Evolutionary conservation across 768 basidiomycete species (phyloP).

Genomic region (Suillus alpinus): DNA sequence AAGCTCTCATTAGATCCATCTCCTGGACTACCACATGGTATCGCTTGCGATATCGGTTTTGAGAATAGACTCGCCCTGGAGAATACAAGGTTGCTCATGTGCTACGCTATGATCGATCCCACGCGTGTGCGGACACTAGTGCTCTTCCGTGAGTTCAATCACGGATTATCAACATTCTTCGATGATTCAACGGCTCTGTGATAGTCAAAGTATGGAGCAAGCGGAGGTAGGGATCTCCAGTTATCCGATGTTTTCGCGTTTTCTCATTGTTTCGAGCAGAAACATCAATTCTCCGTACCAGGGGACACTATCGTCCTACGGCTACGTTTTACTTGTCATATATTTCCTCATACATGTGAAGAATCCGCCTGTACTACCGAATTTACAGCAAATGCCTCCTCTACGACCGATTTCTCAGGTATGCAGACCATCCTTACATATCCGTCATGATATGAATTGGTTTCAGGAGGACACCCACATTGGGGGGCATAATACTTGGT

Average conservation of each 20-base stretch:
- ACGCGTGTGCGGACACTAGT: slow-evolving; percentile 91
- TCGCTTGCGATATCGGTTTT: slow-evolving; percentile 98
- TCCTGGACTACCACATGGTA: slow-evolving; percentile 76
- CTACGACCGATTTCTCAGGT: slow-evolving; percentile 82
- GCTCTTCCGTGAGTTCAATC: slow-evolving; percentile 79
- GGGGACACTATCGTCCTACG: slow-evolving; percentile 95
- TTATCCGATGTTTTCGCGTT: neutral
- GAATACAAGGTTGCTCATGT: slow-evolving; percentile 93
- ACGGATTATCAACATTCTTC: slow-evolving; percentile 8
- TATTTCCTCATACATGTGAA: slow-evolving; percentile 98
- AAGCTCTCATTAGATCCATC: slow-evolving; percentile 92
- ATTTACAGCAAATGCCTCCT: slow-evolving; percentile 93
- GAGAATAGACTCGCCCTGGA: slow-evolving; percentile 96
- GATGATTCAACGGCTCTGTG: slow-evolving; percentile 10
- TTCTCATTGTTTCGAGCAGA: slow-evolving; percentile 35
- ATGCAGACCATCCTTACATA: slow-evolving; percentile 16
- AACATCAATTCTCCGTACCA: slow-evolving; percentile 99
- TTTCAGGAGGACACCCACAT: slow-evolving; percentile 76
- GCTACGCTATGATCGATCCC: slow-evolving; percentile 96
- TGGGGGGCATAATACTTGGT: slow-evolving; percentile 82
- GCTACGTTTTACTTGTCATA: slow-evolving; percentile 96
- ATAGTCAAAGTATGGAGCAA: slow-evolving; percentile 99
- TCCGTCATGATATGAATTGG: slow-evolving; percentile 1
- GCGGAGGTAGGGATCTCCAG: slow-evolving; percentile 53
- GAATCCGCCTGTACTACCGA: slow-evolving; percentile 93